Evolutionary conservation across 306 rosid species (phyloP).

Genomic region (Oxytropis ochrocephala): DNA sequence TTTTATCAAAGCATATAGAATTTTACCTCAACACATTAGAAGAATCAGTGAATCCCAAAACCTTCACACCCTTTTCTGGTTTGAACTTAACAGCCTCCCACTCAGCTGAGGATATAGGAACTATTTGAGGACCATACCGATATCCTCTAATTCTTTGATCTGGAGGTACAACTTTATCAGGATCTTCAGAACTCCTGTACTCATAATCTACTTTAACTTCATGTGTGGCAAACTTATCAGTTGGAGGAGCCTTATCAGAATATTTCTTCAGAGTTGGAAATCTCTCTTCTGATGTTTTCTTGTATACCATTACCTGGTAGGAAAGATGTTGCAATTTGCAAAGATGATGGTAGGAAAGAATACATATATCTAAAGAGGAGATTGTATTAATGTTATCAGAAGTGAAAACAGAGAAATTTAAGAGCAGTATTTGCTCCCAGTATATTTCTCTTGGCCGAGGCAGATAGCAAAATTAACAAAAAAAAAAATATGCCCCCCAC

Average conservation of each 20-base stretch:
- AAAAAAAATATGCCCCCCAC: neutral
- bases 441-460: neutral
- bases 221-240: slow-evolving; percentile 67
- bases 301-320: slow-evolving; percentile 92
- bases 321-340: too few relatives aligned
- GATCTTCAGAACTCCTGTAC: slow-evolving; percentile 58
- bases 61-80: slow-evolving; percentile 87
- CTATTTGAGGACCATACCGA: slow-evolving; percentile 89
- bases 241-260: slow-evolving; percentile 84
- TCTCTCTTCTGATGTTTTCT: slow-evolving; percentile 90
- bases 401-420: neutral
- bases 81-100: slow-evolving; percentile 90
- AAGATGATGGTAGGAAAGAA: neutral
- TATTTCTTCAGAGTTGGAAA: slow-evolving; percentile 82
- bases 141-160: slow-evolving; percentile 90
- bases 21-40: slow-evolving; percentile 58
- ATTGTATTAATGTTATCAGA: neutral
- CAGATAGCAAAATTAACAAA: neutral
- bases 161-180: slow-evolving; percentile 61
- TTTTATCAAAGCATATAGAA: slow-evolving; percentile 1
- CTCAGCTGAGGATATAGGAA: slow-evolving; percentile 76
- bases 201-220: slow-evolving; percentile 82
- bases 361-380: neutral
- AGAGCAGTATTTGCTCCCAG: neutral
- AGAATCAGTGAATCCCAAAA: slow-evolving; percentile 82